phyloP scores from a whole-genome alignment of 2,329 filamentous ascomycete species.

The Colletotrichum neosansevieriae region DNA sequence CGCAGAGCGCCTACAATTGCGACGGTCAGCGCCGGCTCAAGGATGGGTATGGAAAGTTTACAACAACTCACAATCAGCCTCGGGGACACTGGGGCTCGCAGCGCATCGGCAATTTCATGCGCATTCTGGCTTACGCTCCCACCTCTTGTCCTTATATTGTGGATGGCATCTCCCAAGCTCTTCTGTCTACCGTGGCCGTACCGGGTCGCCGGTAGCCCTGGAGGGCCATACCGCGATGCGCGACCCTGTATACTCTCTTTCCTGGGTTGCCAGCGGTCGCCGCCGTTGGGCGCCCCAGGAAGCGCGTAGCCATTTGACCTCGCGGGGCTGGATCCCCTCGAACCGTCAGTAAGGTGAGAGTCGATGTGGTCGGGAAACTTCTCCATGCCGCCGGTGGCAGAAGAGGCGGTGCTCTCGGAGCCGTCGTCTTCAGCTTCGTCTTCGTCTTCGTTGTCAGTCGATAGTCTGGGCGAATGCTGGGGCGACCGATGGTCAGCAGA shows the following conservation, averaged over 20 bases:
- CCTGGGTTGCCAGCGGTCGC: constrained; percentile 72
- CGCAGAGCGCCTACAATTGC: constrained; percentile 77
- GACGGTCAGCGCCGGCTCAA: constrained; percentile 16
- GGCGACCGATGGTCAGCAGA: constrained; percentile 44
- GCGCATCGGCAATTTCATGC: constrained; percentile 90
- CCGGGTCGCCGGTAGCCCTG: constrained; percentile 37
- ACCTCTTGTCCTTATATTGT: constrained; percentile 82
- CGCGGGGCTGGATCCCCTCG: constrained; percentile 42
- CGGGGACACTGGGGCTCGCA: constrained; percentile 90
- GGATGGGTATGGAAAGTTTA: constrained; percentile 14
- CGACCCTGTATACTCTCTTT: constrained; percentile 65
- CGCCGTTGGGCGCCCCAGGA: constrained; percentile 45
- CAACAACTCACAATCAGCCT: constrained; percentile 79
- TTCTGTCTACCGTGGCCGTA: constrained; percentile 78
- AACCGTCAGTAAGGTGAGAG: constrained; percentile 44
- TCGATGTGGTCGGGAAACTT: constrained; percentile 70
- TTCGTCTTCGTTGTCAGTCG: not conserved
- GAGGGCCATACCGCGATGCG: constrained; percentile 46
- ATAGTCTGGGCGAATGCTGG: constrained; percentile 43
- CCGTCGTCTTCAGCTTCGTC: constrained; percentile 21
- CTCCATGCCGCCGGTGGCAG: constrained; percentile 56
- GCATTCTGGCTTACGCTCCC: constrained; percentile 93
- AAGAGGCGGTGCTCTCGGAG: constrained; percentile 33
- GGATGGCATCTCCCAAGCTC: constrained; percentile 90
- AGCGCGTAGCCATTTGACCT: constrained; percentile 46